Evolutionary conservation across 148 eudicot genomes (phyloP).

Genomic region (Cornus florida): DNA sequence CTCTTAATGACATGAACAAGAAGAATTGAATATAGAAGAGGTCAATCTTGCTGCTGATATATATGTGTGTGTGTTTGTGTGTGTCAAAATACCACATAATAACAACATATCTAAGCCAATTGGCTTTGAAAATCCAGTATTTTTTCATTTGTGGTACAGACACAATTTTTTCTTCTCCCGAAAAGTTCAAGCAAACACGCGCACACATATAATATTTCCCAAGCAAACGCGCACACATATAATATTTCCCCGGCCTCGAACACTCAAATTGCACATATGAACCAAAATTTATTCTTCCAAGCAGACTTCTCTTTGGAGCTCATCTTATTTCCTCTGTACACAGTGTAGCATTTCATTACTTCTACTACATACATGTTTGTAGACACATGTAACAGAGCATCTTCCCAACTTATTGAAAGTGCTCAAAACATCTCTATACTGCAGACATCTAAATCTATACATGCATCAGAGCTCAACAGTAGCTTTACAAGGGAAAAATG

Average conservation of each 20-base stretch:
- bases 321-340: not conserved
- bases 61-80: too few relatives aligned
- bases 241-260: not conserved
- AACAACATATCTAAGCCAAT: not conserved
- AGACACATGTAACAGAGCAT: not conserved
- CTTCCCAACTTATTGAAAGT: not conserved
- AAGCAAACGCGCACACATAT: not conserved
- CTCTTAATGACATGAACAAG: too few relatives aligned
- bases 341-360: not conserved
- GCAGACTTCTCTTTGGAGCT: not conserved
- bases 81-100: not conserved
- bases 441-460: not conserved
- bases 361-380: not conserved
- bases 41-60: too few relatives aligned
- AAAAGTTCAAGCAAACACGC: not conserved
- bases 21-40: too few relatives aligned
- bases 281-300: not conserved
- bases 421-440: not conserved
- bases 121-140: not conserved
- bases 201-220: not conserved
- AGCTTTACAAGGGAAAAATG: constrained; percentile 22
- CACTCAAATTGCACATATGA: too few relatives aligned
- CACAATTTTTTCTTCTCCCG: not conserved
- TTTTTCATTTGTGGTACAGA: not conserved
- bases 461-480: not conserved